Evolutionary conservation across 2,329 filamentous ascomycete genomes (phyloP).

Genomic region (Pleoardoris graminearum): DNA sequence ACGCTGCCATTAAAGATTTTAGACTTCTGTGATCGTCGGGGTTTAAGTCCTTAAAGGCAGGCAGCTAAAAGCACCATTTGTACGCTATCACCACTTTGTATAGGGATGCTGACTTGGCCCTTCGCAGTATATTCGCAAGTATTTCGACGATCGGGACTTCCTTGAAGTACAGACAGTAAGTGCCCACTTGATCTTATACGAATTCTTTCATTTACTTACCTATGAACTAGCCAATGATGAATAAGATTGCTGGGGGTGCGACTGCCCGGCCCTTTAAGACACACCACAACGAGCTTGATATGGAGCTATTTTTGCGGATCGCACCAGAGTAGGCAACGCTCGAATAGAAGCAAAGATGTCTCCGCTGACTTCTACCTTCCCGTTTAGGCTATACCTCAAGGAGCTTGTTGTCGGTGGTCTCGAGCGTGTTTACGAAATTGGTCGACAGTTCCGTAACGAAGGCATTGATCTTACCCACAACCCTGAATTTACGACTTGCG

Average conservation of each 20-base stretch:
- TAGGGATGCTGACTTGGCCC: no score
- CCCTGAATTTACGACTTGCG: constrained; percentile 95
- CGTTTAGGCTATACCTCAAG: constrained; percentile 94
- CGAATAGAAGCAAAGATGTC: not conserved
- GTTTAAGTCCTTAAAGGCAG: no score
- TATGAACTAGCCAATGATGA: constrained; percentile 41
- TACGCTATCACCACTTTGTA: no score
- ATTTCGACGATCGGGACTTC: constrained; percentile 62
- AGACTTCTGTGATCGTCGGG: no score
- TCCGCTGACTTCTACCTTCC: no score
- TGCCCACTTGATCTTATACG: not conserved
- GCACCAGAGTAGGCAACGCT: constrained; percentile 68
- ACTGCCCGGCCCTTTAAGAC: constrained; percentile 95
- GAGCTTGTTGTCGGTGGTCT: constrained; percentile 82
- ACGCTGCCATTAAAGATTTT: no score
- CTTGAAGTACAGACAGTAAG: constrained; percentile 84
- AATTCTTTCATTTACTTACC: not conserved
- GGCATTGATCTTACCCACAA: constrained; percentile 93
- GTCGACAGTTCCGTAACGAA: constrained; percentile 94
- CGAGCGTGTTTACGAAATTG: constrained; percentile 57
- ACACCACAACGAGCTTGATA: constrained; percentile 92
- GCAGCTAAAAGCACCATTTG: no score
- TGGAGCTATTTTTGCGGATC: constrained; percentile 93
- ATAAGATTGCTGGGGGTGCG: constrained; percentile 90
- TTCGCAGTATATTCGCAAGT: constrained; percentile 66